Conservation (phyloP, 1,284 basidiomycete species). For the Ceratobasidium sp. region DNA sequence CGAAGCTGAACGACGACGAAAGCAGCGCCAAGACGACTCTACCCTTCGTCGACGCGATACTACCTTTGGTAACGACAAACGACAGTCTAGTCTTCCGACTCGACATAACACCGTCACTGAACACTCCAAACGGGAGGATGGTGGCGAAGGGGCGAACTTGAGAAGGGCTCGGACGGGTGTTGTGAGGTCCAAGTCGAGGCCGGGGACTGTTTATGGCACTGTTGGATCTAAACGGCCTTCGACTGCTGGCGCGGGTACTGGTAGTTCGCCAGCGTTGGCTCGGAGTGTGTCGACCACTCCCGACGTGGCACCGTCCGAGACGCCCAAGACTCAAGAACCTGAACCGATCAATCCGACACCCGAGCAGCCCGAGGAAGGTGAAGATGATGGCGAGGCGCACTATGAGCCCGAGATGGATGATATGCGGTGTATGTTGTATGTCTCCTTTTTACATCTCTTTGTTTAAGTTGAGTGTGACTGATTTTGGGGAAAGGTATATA, state of each 20-base stretch:
- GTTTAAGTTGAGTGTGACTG: neutral
- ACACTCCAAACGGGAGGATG: constrained; percentile 60
- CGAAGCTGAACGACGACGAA: constrained; percentile 44
- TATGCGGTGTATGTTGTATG: constrained; percentile 77
- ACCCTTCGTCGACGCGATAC: constrained; percentile 52
- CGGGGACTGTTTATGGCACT: constrained; percentile 41
- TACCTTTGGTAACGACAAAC: neutral
- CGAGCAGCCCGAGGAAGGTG: constrained; percentile 59
- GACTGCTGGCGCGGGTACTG: neutral
- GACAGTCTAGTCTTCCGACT: neutral
- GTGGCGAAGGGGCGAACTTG: constrained; percentile 48
- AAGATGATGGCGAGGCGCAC: constrained; percentile 44
- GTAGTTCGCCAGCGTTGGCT: neutral
- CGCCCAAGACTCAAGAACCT: neutral
- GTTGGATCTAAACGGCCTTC: constrained; percentile 24
- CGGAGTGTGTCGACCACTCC: neutral
- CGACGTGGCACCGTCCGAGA: neutral
- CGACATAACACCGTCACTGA: constrained; percentile 55
- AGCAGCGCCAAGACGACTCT: constrained; percentile 37
- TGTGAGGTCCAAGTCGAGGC: constrained; percentile 33
- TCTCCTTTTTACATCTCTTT: neutral
- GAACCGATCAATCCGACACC: constrained; percentile 48
- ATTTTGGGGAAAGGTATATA: constrained; percentile 42
- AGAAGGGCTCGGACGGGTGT: constrained; percentile 48
- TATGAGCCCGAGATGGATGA: constrained; percentile 80